A percentile compares a stretch with the other conserved stretches of the same genome.
These are phyloP conservation scores for Fusarium ambrosium DNA, from an alignment of 2,329 filamentous ascomycete species.

Conservation along the genomic window DNA sequence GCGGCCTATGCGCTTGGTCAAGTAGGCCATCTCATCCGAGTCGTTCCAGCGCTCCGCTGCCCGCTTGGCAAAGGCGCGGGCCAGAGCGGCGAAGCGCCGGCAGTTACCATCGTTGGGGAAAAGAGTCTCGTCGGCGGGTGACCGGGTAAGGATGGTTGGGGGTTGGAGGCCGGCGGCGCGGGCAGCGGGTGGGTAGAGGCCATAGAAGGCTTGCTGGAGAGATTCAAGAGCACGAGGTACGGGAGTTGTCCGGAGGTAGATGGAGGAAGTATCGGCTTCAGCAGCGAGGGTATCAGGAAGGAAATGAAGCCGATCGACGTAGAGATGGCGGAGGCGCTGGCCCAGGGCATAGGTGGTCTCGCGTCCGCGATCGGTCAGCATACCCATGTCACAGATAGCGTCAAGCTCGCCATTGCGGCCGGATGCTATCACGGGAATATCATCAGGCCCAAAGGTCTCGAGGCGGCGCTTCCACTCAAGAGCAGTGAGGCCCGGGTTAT, in stretches of 20 bases:
- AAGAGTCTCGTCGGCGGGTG: constrained; percentile 79
- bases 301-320: constrained; percentile 81
- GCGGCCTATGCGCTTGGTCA: constrained; percentile 82
- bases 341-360: constrained; percentile 79
- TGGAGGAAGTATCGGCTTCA: constrained; percentile 66
- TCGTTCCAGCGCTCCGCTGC: constrained; percentile 81
- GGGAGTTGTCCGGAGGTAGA: constrained; percentile 82
- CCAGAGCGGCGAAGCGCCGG: constrained; percentile 77
- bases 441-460: constrained; percentile 82
- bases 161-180: constrained; percentile 65
- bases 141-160: constrained; percentile 75
- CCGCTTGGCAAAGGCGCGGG: constrained; percentile 78
- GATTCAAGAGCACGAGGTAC: constrained; percentile 83
- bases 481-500: constrained; percentile 55
- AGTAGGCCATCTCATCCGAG: constrained; percentile 84
- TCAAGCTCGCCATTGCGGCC: constrained; percentile 81
- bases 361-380: constrained; percentile 81
- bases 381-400: constrained; percentile 82
- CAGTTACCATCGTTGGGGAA: constrained; percentile 85
- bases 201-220: constrained; percentile 80
- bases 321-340: constrained; percentile 75
- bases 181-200: constrained; percentile 75
- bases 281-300: constrained; percentile 72
- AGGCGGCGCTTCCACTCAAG: constrained; percentile 78
- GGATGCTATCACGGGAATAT: constrained; percentile 77